These are phyloP conservation scores for Ophiostoma pallidulum DNA, from an alignment of 2,329 filamentous ascomycete species.

Conservation along the genomic window DNA sequence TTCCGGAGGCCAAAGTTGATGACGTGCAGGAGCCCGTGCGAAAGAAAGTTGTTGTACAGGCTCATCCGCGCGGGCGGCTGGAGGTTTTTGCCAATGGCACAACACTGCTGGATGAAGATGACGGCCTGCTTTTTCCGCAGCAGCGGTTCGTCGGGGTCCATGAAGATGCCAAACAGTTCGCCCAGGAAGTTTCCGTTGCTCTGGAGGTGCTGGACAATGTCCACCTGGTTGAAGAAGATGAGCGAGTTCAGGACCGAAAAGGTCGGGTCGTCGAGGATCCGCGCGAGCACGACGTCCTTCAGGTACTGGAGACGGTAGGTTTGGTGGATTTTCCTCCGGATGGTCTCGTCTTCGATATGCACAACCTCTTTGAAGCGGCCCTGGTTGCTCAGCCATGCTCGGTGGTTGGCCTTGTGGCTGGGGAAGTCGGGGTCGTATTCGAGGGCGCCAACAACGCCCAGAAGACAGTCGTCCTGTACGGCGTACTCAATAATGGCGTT, in stretches of 20 bases:
- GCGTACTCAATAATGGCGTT: slow-evolving; percentile 89
- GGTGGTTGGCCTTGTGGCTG: slow-evolving; percentile 92
- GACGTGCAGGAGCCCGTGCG: slow-evolving; percentile 75
- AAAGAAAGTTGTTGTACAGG: slow-evolving; percentile 83
- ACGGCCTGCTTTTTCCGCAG: slow-evolving; percentile 87
- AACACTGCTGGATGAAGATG: slow-evolving; percentile 93
- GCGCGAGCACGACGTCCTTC: slow-evolving; percentile 94
- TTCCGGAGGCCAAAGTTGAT: slow-evolving; percentile 88
- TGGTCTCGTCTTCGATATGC: slow-evolving; percentile 70
- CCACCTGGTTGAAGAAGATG: slow-evolving; percentile 98
- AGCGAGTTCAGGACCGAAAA: slow-evolving; percentile 95
- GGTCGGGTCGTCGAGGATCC: slow-evolving; percentile 93
- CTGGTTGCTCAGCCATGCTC: slow-evolving; percentile 81
- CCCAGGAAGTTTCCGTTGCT: slow-evolving; percentile 66
- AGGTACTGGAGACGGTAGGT: slow-evolving; percentile 94
- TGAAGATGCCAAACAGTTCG: slow-evolving; percentile 77
- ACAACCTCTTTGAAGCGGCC: slow-evolving; percentile 95
- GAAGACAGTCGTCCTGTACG: slow-evolving; percentile 78
- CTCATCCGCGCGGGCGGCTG: slow-evolving; percentile 72
- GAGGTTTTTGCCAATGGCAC: slow-evolving; percentile 85
- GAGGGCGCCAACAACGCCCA: slow-evolving; percentile 88
- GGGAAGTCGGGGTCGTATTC: slow-evolving; percentile 99
- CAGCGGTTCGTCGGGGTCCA: slow-evolving; percentile 50
- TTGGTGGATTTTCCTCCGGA: slow-evolving; percentile 86
- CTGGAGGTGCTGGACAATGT: slow-evolving; percentile 94